phyloP scores from a whole-genome alignment of 257 asterid species.

The Paulownia fortunei region DNA sequence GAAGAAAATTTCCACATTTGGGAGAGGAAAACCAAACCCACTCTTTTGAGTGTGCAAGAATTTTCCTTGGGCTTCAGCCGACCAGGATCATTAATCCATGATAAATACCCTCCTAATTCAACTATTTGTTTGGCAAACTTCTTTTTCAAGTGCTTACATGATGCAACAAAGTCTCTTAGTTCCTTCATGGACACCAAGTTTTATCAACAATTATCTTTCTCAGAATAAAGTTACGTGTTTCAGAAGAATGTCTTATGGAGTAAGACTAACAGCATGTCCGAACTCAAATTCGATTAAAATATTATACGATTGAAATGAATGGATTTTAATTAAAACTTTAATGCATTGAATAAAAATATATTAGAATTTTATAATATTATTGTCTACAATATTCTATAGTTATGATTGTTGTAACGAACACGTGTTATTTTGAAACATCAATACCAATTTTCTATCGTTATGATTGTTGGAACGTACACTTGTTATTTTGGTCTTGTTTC shows the following conservation, averaged over 20 bases:
- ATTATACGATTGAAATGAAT: too few relatives aligned
- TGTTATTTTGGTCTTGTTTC: too few relatives aligned
- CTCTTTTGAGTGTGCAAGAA: not conserved
- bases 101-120: not conserved
- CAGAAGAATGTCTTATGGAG: too few relatives aligned
- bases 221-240: too few relatives aligned
- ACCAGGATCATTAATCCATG: too few relatives aligned
- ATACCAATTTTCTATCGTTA: too few relatives aligned
- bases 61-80: not conserved
- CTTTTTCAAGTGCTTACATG: not conserved
- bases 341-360: too few relatives aligned
- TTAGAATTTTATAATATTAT: not conserved
- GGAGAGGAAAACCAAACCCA: slow-evolving; percentile 26
- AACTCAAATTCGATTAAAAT: too few relatives aligned
- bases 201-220: not conserved
- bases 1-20: not conserved
- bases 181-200: not conserved
- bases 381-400: too few relatives aligned
- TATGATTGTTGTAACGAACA: not conserved
- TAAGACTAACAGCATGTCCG: too few relatives aligned
- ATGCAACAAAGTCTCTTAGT: not conserved
- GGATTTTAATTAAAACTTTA: not conserved
- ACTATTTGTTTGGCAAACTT: slow-evolving; percentile 25
- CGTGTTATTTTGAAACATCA: too few relatives aligned
- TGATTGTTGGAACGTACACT: too few relatives aligned